Evolutionary conservation across 148 eudicot genomes (phyloP), one percentile per base, ranked within the genome.

Genomic region (Rhododendron williamsianum): DNA sequence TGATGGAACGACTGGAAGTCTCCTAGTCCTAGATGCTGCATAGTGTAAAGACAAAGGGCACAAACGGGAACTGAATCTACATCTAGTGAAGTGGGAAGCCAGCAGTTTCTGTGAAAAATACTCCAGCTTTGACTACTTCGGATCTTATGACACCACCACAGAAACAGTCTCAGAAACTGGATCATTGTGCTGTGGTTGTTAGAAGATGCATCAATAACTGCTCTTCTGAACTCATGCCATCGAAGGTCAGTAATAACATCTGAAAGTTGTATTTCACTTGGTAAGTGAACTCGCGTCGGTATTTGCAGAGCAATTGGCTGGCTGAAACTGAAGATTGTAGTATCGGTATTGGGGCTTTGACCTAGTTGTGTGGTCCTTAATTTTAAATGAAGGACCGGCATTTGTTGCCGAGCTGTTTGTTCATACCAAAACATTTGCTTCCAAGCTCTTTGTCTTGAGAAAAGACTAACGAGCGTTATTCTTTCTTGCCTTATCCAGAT

Each of bases 321-420:
- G 41, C 58, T 83, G 58, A 48, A 73, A 73, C 67, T 72, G 65
- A 21, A 83, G 80, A 83, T 46, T 11, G 78, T 73, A 3, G 85
- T 35, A 83, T 51, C 21, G 1, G 65, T 73, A 49, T 73, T 2
- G 33, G 45, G 21, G 15, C 60, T 21, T 33, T 33, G 38, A 18
- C 60, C 6, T 21, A 43, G 45, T 69, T 48, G 16, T 36, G 69
- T 67, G 46, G 67, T 74, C 69, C 85, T 74, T 19, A 25, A 12
- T 84, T 76, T 76, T 52, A 15, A 23, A 10, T 18, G 60, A 18
- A 19, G 86, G 81, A 76, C 67, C 81, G 43, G 81, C 72, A 76
- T 49, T 27, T 69, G 41, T 67, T 8, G 35, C 84, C 3, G 18
- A 72, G 85, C 43, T 71, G 9, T 83, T 46, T 30, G 60, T 46